These are phyloP conservation scores for Sphagnum contortum DNA, from an alignment of 225 moss, liverwort and hornwort species.

Conservation along the genomic window DNA sequence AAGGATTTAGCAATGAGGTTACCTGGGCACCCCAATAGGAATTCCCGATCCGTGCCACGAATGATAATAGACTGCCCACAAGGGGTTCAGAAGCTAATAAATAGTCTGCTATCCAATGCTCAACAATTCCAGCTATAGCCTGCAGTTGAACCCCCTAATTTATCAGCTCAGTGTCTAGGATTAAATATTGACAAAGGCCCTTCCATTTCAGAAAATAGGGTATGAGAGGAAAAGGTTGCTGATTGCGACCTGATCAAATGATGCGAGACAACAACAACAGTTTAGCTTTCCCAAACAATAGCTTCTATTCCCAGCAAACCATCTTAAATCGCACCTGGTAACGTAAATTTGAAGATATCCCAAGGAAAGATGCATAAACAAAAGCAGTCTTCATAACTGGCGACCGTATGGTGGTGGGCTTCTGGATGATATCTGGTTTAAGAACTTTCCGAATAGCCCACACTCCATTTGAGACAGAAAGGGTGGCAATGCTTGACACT, in stretches of 20 bases:
- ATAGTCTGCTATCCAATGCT: constrained; percentile 91
- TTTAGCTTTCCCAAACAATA: too few relatives aligned
- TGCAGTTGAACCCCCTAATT: constrained; percentile 9
- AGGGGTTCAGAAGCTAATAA: constrained; percentile 79
- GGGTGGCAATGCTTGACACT: constrained; percentile 69
- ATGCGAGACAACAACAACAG: too few relatives aligned
- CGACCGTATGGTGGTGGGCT: constrained; percentile 51
- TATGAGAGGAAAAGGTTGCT: too few relatives aligned
- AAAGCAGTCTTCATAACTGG: constrained; percentile 79
- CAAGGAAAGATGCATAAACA: constrained; percentile 69
- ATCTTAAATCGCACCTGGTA: constrained; percentile 52
- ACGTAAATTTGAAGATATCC: constrained; percentile 81
- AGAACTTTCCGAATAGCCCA: constrained; percentile 41
- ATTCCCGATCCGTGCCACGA: constrained; percentile 60
- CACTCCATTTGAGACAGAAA: constrained; percentile 48
- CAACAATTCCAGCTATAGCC: constrained; percentile 88
- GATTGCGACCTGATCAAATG: too few relatives aligned
- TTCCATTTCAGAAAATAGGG: too few relatives aligned
- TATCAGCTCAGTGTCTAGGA: too few relatives aligned
- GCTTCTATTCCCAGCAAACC: too few relatives aligned
- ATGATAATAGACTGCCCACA: constrained; percentile 63
- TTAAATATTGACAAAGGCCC: too few relatives aligned
- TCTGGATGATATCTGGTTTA: constrained; percentile 22
- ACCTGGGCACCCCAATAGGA: constrained; percentile 88
- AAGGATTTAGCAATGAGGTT: constrained; percentile 3